Percentiles rank a stretch among this genome's conserved stretches.
Conservation (phyloP, 805 yeast species). For the Saccharomycopsis sp. region DNA sequence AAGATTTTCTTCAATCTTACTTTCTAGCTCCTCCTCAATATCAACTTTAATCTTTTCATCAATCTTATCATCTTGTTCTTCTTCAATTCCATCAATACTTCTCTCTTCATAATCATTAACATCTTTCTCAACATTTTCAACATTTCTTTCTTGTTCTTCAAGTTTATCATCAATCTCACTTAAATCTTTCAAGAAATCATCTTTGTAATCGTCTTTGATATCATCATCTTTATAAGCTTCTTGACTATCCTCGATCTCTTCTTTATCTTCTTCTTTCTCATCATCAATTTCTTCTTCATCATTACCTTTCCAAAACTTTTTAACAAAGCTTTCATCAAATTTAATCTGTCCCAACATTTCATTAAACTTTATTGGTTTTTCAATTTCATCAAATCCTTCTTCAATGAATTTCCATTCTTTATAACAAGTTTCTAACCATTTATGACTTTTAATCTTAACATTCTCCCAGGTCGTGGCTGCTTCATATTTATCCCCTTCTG, state of each 20-base stretch:
- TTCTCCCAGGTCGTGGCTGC: slow-evolving; percentile 57
- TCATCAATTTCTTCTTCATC: not conserved
- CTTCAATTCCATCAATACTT: not conserved
- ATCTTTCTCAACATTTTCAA: not conserved
- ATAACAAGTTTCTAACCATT: slow-evolving; percentile 83
- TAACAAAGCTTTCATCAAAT: slow-evolving; percentile 1
- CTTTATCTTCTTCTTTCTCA: not conserved
- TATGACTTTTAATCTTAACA: slow-evolving; percentile 58
- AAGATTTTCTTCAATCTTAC: slow-evolving; percentile 19
- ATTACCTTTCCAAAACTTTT: not conserved
- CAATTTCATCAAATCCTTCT: slow-evolving; percentile 32
- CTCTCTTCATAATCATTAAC: not conserved
- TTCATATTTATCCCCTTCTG: slow-evolving; percentile 62
- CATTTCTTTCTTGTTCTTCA: not conserved
- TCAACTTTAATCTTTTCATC: slow-evolving; percentile 8
- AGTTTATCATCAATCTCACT: not conserved
- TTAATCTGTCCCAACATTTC: slow-evolving; percentile 17
- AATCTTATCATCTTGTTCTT: slow-evolving; percentile 11
- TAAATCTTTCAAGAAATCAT: too few species aligned
- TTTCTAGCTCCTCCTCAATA: slow-evolving; percentile 18
- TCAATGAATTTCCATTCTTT: slow-evolving; percentile 44
- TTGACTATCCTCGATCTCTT: not conserved
- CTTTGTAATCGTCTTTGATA: not conserved
- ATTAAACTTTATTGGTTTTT: slow-evolving; percentile 27
- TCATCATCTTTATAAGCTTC: not conserved